Conservation (phyloP, 208 protist species). For the Leishmania turanica region DNA sequence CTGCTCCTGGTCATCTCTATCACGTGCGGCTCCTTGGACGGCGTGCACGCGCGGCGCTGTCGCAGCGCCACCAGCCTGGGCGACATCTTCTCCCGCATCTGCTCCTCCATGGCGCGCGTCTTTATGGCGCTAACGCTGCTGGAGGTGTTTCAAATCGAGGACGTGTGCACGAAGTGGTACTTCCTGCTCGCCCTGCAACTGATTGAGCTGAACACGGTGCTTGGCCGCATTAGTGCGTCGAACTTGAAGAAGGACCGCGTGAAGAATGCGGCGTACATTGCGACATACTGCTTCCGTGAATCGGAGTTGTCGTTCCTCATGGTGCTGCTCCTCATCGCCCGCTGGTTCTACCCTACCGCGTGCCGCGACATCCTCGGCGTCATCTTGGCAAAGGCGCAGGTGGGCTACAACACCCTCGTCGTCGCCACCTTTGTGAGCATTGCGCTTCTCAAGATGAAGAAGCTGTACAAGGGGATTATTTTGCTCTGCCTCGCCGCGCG, state of each 20-base stretch:
- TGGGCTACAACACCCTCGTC: conserved; percentile 55
- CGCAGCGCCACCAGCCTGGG: conserved; percentile 82
- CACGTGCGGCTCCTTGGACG: conserved; percentile 76
- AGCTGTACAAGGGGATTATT: conserved; percentile 67
- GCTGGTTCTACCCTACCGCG: conserved; percentile 49
- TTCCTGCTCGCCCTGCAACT: conserved; percentile 75
- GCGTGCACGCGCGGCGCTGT: conserved; percentile 80
- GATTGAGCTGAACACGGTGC: conserved; percentile 84
- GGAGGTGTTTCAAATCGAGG: conserved; percentile 66
- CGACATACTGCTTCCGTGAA: conserved; percentile 82
- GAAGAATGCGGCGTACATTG: conserved; percentile 77
- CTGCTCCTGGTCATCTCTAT: conserved; percentile 69
- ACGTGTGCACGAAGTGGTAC: conserved; percentile 78
- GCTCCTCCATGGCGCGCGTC: conserved; percentile 72
- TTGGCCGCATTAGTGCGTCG: conserved; percentile 82
- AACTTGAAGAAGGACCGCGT: conserved; percentile 78
- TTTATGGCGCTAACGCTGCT: conserved; percentile 86
- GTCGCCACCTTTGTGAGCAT: conserved; percentile 71
- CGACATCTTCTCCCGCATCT: conserved; percentile 88
- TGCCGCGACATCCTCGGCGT: conserved; percentile 18
- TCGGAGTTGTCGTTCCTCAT: conserved; percentile 79
- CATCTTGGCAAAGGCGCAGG: conserved; percentile 29
- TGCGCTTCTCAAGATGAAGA: conserved; percentile 64
- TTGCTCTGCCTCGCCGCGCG: conserved; percentile 63
- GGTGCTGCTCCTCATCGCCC: conserved; percentile 59